Evolutionary conservation across 768 basidiomycete genomes (phyloP), one percentile per base, ranked within the genome.

Genomic region (Agaricus subrufescens): DNA sequence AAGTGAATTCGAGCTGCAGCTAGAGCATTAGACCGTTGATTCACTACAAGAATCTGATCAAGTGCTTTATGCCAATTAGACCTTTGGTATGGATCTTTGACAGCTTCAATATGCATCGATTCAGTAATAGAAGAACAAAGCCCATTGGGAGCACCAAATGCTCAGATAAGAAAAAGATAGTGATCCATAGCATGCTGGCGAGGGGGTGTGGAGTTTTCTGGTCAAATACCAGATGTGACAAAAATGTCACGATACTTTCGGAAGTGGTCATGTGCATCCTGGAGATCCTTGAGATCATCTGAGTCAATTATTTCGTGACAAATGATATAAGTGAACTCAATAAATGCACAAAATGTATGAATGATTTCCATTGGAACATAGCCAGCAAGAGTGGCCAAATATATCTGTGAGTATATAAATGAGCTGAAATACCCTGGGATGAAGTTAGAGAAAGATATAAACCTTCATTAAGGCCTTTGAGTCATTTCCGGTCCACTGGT

Each of bases 381-480:
- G 9, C 63, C 63, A 2, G 34, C 7, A 25, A 67, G 64, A 12
- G 63, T 62, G 12, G 63, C 48, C 0, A 67, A 43, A 34, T 66
- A 68, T 1, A 66, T 58, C 65, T 31, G 9, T 4, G 9, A 9
- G 4, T 4, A 9, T 4, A 9, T 31, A 31, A 4, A 14, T 38
- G 25, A 10, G 12, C 45, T 39, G 9, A 19, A 27, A 12, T 10
- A 27, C n/a, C n/a, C n/a, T 6, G 31, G 15, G 11, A 27, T n/a
- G n/a, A 39, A 44, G 12, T 7, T 31, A 4, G 55, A 10, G 15
- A 14, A 15, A 27, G 4, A 37, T 54, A 9, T 47, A n/a, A n/a
- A 71, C 69, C 67, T 73, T 73, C 70, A 74, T 74, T 0, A 73
- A 52, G 0, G 62, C 71, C 47, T 73, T 73, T 0, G 70, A 74